These are phyloP conservation scores for Emergomyces pasteurianus DNA, from an alignment of 2,329 filamentous ascomycete species.

Conservation along the genomic window DNA sequence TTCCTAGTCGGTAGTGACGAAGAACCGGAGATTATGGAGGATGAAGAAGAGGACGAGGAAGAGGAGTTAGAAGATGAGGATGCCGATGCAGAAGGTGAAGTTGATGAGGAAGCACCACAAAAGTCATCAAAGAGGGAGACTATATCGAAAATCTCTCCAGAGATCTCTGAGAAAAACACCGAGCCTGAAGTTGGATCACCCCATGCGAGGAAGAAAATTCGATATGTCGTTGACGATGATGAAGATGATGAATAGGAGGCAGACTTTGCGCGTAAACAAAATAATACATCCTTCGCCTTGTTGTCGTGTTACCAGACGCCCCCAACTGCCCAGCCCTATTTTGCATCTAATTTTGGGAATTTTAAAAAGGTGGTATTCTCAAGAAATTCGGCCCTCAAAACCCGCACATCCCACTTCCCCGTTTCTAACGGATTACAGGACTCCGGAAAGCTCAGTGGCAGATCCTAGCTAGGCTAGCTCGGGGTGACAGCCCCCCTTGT, in stretches of 20 bases:
- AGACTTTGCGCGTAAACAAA: not conserved
- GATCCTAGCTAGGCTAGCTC: not conserved
- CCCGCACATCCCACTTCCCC: not conserved
- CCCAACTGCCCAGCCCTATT: not conserved
- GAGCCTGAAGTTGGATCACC: constrained; percentile 18
- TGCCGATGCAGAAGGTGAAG: constrained; percentile 35
- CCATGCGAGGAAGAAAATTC: constrained; percentile 34
- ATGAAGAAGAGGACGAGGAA: constrained; percentile 32
- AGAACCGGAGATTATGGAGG: constrained; percentile 34
- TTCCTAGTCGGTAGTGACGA: constrained; percentile 51
- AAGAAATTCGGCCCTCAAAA: not conserved
- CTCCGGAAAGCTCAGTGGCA: not conserved
- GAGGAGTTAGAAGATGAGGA: constrained; percentile 33
- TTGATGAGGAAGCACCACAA: constrained; percentile 22
- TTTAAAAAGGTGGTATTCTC: not conserved
- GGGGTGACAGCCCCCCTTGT: not conserved
- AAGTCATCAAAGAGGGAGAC: constrained; percentile 15
- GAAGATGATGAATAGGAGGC: constrained; percentile 29
- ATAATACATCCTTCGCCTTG: not conserved
- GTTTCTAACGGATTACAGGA: not conserved
- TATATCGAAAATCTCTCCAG: constrained; percentile 12
- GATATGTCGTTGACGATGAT: constrained; percentile 37
- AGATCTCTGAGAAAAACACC: constrained; percentile 11
- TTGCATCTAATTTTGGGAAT: not conserved
- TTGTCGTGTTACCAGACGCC: too few species aligned